Evolutionary conservation across 1,139 yeast species (phyloP).

Genomic region (Kodamaea arcana): DNA sequence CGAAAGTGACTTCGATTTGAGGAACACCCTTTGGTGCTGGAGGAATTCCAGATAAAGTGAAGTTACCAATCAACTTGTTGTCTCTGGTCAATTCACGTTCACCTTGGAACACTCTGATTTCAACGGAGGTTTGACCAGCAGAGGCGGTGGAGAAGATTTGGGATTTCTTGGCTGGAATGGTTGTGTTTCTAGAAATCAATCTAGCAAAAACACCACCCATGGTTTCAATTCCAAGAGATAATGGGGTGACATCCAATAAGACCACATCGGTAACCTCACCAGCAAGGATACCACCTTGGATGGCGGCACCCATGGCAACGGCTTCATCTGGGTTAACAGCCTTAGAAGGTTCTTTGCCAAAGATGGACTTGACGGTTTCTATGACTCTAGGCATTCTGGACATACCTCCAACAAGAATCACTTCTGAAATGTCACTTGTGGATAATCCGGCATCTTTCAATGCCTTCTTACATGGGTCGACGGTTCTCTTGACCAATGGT

Average conservation of each 20-base stretch:
- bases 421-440: constrained; percentile 88
- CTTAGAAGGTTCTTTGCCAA: constrained; percentile 95
- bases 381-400: constrained; percentile 99
- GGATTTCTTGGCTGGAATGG: constrained; percentile 95
- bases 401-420: constrained; percentile 99
- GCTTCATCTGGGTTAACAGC: constrained; percentile 99
- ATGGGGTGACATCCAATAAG: constrained; percentile 93
- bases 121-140: constrained; percentile 98
- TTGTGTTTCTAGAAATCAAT: constrained; percentile 95
- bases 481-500: constrained; percentile 84
- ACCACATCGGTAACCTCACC: constrained; percentile 98
- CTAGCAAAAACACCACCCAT: constrained; percentile 99
- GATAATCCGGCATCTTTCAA: constrained; percentile 89
- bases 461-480: constrained; percentile 98
- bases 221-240: constrained; percentile 97
- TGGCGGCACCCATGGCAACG: constrained; percentile 99
- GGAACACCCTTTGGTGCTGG: constrained; percentile 99
- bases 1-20: constrained; percentile 96
- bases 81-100: constrained; percentile 99
- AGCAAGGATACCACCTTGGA: constrained; percentile 97
- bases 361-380: constrained; percentile 89
- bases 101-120: constrained; percentile 99
- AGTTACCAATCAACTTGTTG: constrained; percentile 98
- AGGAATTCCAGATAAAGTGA: constrained; percentile 92
- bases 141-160: constrained; percentile 98